Percentiles rank a stretch among this genome's conserved stretches.
Evolutionary conservation across 192 early-diverging fungal genomes (phyloP).

Genomic region (Umbelopsis ramanniana): DNA sequence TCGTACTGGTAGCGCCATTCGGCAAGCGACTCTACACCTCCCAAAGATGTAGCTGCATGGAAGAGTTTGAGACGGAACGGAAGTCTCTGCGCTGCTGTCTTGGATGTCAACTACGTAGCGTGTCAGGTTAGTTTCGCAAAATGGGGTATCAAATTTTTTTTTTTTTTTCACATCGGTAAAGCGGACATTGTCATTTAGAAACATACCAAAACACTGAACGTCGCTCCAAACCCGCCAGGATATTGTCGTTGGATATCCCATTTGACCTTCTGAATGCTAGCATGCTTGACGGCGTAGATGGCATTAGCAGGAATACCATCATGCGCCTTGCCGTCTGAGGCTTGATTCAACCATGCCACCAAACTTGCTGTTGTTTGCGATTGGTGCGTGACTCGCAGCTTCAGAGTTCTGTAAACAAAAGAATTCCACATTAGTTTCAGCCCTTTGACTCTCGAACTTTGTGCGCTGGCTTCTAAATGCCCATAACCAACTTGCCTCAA

Average conservation of each 20-base stretch:
- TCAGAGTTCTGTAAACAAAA: constrained; percentile 54
- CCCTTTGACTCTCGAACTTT: too few relatives aligned
- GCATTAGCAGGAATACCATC: constrained; percentile 46
- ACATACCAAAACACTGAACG: constrained; percentile 42
- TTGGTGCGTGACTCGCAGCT: constrained; percentile 68
- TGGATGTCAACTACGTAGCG: constrained; percentile 20
- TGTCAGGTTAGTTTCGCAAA: background rate
- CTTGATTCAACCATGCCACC: constrained; percentile 52
- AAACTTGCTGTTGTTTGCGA: constrained; percentile 55
- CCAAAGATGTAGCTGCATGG: constrained; percentile 66
- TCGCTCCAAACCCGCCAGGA: constrained; percentile 45
- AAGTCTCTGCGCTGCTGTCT: constrained; percentile 46
- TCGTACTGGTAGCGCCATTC: constrained; percentile 69
- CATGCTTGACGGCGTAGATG: constrained; percentile 45
- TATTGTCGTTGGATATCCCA: constrained; percentile 43
- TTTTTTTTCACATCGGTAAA: too few relatives aligned
- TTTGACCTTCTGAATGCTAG: constrained; percentile 20
- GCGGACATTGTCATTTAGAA: too few relatives aligned
- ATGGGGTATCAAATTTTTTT: too few relatives aligned
- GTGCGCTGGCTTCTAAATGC: too few relatives aligned
- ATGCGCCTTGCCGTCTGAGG: constrained; percentile 41
- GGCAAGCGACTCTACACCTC: constrained; percentile 66
- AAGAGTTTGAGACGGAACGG: constrained; percentile 47
- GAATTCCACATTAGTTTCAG: too few relatives aligned
- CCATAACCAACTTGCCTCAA: constrained; percentile 26